These are phyloP conservation scores for Gardenia jasminoides DNA, from an alignment of 257 asterid genomes.

Conservation along the genomic window DNA sequence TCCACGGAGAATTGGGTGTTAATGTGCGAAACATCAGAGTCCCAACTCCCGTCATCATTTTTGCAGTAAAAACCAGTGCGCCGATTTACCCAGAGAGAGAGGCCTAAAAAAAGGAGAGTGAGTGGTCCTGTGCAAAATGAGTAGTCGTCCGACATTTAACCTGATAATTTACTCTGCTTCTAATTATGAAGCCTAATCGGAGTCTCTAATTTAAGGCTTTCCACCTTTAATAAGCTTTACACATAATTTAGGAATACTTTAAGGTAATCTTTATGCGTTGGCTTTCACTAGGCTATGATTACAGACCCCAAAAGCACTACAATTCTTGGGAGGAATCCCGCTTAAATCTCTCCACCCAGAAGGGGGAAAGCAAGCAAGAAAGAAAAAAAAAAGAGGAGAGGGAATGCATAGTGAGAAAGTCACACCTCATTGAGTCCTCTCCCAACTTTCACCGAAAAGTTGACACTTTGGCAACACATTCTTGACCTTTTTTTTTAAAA, in stretches of 20 bases:
- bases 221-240: slow-evolving; percentile 60
- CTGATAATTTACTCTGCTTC: slow-evolving; percentile 27
- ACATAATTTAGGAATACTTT: slow-evolving; percentile 29
- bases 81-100: too few species aligned
- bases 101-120: too few species aligned
- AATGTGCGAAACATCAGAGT: too few species aligned
- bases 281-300: slow-evolving; percentile 68
- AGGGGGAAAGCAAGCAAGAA: neutral
- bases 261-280: slow-evolving; percentile 35
- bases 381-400: too few species aligned
- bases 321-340: slow-evolving; percentile 38
- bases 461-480: slow-evolving; percentile 42
- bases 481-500: slow-evolving; percentile 47
- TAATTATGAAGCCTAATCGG: slow-evolving; percentile 17
- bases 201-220: slow-evolving; percentile 26
- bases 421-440: slow-evolving; percentile 16
- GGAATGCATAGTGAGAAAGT: slow-evolving; percentile 27
- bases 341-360: slow-evolving; percentile 14
- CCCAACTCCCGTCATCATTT: too few species aligned
- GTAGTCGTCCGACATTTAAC: slow-evolving; percentile 21
- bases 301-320: slow-evolving; percentile 65
- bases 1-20: too few species aligned
- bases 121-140: slow-evolving; percentile 20
- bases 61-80: too few species aligned
- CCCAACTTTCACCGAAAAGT: slow-evolving; percentile 83